Evolutionary conservation across 225 moss, liverwort and hornwort genomes (phyloP).

Genomic region (Neckera pumila): DNA sequence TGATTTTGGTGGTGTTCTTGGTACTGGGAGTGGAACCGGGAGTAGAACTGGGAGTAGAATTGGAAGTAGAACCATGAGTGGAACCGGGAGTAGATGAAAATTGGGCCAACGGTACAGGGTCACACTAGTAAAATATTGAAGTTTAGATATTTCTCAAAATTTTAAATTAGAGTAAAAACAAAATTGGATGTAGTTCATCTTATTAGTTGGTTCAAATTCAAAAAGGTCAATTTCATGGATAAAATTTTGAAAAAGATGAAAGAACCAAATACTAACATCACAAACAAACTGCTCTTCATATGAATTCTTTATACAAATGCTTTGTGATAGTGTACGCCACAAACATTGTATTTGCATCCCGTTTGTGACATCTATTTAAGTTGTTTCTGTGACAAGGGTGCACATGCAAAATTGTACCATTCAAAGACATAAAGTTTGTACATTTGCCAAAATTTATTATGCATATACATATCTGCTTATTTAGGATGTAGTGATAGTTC

Average conservation of each 20-base stretch:
- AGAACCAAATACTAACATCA: background rate
- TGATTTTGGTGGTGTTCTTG: too few species aligned
- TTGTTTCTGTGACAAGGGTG: background rate
- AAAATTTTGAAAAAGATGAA: background rate
- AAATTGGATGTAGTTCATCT: background rate
- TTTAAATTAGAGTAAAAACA: too few species aligned
- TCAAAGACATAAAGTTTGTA: background rate
- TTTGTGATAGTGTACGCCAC: background rate
- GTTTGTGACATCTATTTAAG: rapidly evolving
- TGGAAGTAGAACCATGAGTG: too few species aligned
- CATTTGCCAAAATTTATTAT: background rate
- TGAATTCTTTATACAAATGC: background rate
- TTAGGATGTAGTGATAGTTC: too few species aligned
- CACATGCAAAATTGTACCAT: too few species aligned
- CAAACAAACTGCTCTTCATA: background rate
- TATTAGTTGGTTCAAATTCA: background rate
- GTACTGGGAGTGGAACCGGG: too few species aligned
- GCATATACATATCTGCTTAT: too few species aligned
- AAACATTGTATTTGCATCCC: background rate
- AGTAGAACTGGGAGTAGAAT: too few species aligned
- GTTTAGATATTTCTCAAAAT: background rate
- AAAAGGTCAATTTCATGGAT: background rate
- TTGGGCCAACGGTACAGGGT: too few species aligned
- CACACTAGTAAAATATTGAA: background rate
- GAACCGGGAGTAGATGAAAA: too few species aligned